Percentiles rank a stretch among this genome's conserved stretches.
Evolutionary conservation across 75 land plant species (phyloP).

Genomic region (Pinus taeda): DNA sequence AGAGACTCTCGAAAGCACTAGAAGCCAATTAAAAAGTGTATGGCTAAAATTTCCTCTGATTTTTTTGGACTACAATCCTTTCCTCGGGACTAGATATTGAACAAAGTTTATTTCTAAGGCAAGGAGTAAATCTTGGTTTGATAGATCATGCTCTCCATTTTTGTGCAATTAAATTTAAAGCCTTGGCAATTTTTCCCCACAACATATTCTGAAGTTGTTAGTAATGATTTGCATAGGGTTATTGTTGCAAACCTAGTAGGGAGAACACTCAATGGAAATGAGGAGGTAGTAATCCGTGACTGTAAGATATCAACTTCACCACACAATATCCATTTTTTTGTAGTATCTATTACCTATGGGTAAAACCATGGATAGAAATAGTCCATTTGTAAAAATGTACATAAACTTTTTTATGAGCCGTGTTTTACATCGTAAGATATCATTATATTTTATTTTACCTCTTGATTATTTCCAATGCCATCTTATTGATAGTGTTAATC

Average conservation of each 20-base stretch:
- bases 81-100: too few species aligned
- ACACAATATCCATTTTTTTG: conserved; percentile 6
- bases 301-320: not conserved
- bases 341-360: not conserved
- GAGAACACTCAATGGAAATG: not conserved
- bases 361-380: conserved; percentile 2
- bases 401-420: not conserved
- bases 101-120: too few species aligned
- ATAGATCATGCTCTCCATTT: not conserved
- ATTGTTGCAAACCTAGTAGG: not conserved
- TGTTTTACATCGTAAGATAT: not conserved
- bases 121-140: too few species aligned
- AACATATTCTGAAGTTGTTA: not conserved
- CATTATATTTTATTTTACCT: not conserved
- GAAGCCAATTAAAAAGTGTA: too few species aligned
- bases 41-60: too few species aligned
- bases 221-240: not conserved
- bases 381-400: conserved; percentile 3
- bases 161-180: conserved; percentile 4
- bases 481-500: too few species aligned
- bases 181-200: not conserved
- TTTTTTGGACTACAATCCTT: too few species aligned
- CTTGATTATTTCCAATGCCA: not conserved
- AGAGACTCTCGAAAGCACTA: too few species aligned
- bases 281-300: conserved; percentile 1